A percentile compares a stretch with the other conserved stretches of the same genome.
phyloP scores from a whole-genome alignment of 495 filamentous ascomycete species.

The Xylaria cubensis region DNA sequence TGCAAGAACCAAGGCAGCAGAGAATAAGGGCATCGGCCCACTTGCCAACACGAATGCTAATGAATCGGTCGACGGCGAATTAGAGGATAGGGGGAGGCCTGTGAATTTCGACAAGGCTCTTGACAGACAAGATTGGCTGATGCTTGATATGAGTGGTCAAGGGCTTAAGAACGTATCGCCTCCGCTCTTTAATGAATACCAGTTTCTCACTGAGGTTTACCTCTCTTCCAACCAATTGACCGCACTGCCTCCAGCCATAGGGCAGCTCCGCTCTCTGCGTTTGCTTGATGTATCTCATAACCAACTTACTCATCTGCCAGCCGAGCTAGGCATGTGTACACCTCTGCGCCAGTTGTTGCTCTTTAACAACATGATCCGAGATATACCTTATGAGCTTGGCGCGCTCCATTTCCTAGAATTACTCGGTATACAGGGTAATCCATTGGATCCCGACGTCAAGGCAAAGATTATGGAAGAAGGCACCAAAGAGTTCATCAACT shows the following conservation, averaged over 20 bases:
- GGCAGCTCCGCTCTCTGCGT: conserved; percentile 76
- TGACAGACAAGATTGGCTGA: conserved; percentile 83
- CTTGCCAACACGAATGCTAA: conserved; percentile 37
- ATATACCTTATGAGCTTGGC: conserved; percentile 84
- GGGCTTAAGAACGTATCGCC: conserved; percentile 80
- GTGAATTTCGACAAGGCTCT: conserved; percentile 60
- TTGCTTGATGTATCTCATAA: conserved; percentile 90
- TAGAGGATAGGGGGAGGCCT: conserved; percentile 69
- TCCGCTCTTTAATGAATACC: conserved; percentile 79
- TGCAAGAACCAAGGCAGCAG: conserved; percentile 58
- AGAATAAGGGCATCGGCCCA: conserved; percentile 63
- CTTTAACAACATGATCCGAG: conserved; percentile 87
- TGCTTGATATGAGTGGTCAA: conserved; percentile 92
- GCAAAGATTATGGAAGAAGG: conserved; percentile 82
- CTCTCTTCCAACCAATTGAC: conserved; percentile 89
- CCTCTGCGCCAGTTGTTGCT: conserved; percentile 79
- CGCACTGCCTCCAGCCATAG: conserved; percentile 75
- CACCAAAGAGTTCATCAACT: conserved; percentile 81
- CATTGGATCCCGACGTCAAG: conserved; percentile 73
- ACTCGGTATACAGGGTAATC: conserved; percentile 92
- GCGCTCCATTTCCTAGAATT: conserved; percentile 85
- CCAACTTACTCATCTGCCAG: conserved; percentile 78
- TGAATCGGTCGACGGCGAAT: conserved; percentile 61
- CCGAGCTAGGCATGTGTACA: conserved; percentile 95
- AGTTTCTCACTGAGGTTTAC: conserved; percentile 86